Evolutionary conservation across 768 basidiomycete genomes (phyloP).

Genomic region (Rhodotorula kratochvilovae): DNA sequence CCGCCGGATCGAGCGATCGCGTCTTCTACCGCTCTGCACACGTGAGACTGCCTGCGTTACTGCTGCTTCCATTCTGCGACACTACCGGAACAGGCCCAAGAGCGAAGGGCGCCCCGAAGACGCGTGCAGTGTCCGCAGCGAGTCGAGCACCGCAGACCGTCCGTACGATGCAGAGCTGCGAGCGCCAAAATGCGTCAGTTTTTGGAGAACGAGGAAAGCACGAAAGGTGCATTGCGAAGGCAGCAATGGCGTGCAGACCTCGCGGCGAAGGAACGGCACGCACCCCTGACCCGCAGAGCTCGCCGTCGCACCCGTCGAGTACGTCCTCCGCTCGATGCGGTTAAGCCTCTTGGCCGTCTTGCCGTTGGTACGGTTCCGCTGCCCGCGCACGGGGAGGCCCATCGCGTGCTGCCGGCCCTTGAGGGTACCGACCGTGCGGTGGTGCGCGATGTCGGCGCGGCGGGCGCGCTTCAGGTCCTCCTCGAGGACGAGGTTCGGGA

Average conservation of each 20-base stretch:
- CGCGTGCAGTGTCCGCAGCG: slow-evolving; percentile 25
- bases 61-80: background rate
- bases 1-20: too few relatives aligned
- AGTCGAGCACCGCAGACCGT: slow-evolving; percentile 10
- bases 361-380: slow-evolving; percentile 85
- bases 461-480: slow-evolving; percentile 75
- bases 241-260: too few relatives aligned
- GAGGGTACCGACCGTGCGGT: slow-evolving; percentile 89
- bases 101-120: slow-evolving; percentile 25
- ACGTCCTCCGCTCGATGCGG: slow-evolving; percentile 64
- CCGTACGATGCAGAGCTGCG: slow-evolving; percentile 4
- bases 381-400: slow-evolving; percentile 88
- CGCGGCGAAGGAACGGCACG: background rate
- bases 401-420: slow-evolving; percentile 89
- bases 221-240: too few relatives aligned
- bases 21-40: background rate
- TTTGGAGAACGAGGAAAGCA: too few relatives aligned
- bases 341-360: slow-evolving; percentile 87
- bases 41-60: background rate
- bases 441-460: slow-evolving; percentile 85
- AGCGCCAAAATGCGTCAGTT: background rate
- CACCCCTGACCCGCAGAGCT: slow-evolving; percentile 6
- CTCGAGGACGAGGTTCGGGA: slow-evolving; percentile 77
- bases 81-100: slow-evolving; percentile 13
- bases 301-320: slow-evolving; percentile 36